phyloP scores from a whole-genome alignment of 2,329 filamentous ascomycete species.

The Scopulariopsis brevicaulis region DNA sequence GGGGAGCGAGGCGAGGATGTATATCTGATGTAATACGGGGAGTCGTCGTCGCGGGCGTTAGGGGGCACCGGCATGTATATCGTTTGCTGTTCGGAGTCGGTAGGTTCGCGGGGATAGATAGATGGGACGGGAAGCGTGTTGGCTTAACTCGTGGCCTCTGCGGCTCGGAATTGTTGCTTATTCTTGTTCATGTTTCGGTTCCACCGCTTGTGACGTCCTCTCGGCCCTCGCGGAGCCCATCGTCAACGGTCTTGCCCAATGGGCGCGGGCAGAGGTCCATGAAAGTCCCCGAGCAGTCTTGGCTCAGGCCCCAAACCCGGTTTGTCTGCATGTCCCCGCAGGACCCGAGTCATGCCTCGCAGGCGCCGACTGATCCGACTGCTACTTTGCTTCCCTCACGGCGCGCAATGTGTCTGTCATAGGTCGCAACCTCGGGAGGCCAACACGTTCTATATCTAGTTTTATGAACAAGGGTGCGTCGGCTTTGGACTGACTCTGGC shows the following conservation, averaged over 20 bases:
- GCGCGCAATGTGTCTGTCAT: too few relatives aligned
- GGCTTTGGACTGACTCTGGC: too few relatives aligned
- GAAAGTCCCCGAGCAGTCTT: too few relatives aligned
- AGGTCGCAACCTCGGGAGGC: too few relatives aligned
- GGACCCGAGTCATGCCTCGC: too few relatives aligned
- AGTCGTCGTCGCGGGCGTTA: not conserved
- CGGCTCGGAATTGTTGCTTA: not conserved
- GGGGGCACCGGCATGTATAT: not conserved
- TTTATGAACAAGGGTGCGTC: too few relatives aligned
- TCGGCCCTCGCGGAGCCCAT: not conserved
- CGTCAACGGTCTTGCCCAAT: not conserved
- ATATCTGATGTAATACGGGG: not conserved
- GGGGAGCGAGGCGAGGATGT: not conserved
- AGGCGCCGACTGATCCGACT: too few relatives aligned
- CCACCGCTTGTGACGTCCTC: not conserved
- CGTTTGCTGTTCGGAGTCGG: not conserved
- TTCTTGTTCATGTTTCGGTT: not conserved
- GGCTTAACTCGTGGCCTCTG: not conserved
- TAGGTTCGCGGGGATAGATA: not conserved
- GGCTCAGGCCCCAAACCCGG: too few relatives aligned
- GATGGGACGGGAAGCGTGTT: not conserved
- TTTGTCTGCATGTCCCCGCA: too few relatives aligned
- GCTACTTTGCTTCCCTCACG: too few relatives aligned
- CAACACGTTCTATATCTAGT: too few relatives aligned
- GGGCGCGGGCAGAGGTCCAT: too few relatives aligned